phyloP scores from a whole-genome alignment of 1,139 yeast genomes.

The Ogataea hybrid region DNA sequence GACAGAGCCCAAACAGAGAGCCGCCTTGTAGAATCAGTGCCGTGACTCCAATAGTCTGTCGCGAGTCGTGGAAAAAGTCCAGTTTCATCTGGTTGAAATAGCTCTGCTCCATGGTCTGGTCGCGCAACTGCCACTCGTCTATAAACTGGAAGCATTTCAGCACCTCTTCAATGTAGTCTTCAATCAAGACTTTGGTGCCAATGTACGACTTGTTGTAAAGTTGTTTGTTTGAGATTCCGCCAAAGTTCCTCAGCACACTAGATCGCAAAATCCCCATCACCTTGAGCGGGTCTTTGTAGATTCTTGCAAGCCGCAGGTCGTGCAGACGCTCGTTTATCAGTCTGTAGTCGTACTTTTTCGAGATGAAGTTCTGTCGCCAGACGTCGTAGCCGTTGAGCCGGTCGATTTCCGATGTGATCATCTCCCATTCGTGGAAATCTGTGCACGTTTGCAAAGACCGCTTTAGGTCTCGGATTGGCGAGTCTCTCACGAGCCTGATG shows the following conservation, averaged over 20 bases:
- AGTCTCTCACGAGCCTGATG: conserved; percentile 33
- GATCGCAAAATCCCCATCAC: conserved; percentile 75
- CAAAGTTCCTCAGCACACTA: conserved; percentile 84
- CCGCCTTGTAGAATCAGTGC: conserved; percentile 94
- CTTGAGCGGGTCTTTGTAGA: conserved; percentile 51
- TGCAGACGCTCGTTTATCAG: conserved; percentile 74
- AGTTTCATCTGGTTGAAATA: conserved; percentile 61
- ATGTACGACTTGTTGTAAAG: conserved; percentile 78
- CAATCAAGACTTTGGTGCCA: conserved; percentile 87
- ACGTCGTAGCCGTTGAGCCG: conserved; percentile 65
- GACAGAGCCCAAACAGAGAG: conserved; percentile 88
- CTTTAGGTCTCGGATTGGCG: conserved; percentile 34
- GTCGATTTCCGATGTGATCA: conserved; percentile 59
- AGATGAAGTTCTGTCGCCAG: conserved; percentile 85
- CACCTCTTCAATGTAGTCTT: conserved; percentile 80
- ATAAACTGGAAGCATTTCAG: conserved; percentile 62
- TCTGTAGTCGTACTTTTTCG: conserved; percentile 80
- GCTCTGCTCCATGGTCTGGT: conserved; percentile 35
- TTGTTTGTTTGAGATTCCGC: conserved; percentile 80
- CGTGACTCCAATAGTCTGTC: conserved; percentile 87
- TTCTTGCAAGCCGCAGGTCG: conserved; percentile 60
- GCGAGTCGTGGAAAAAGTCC: conserved; percentile 86
- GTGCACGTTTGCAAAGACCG: conserved; percentile 42
- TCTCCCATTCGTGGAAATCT: conserved; percentile 61
- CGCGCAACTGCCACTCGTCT: conserved; percentile 34